Base-by-base conservation (phyloP, 768 basidiomycete genomes). In the Amanita exitialis region DNA sequence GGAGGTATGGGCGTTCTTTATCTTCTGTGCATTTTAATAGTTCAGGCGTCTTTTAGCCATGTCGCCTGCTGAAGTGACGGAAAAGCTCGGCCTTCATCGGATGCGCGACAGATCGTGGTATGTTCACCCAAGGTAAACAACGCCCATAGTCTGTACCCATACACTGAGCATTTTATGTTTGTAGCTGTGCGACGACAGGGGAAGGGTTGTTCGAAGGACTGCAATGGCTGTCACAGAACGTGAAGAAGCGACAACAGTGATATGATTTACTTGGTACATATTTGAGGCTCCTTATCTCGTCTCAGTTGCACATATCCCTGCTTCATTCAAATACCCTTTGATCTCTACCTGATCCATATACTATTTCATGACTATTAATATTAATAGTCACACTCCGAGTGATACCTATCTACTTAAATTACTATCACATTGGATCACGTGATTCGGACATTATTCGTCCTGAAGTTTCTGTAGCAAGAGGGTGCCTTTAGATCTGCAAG, bases 21-120 rank as follows among this genome's bases (percentile, higher is more conserved):
- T 25, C 34, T 7, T 28, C 28, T 23, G 35, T 25, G n/a, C 10
- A 18, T 28, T 21, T 23, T 39, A 18, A 38, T 49, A 43, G 51
- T 21, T 12, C 12, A 28, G 10, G 3, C 16, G 18, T 27, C 8
- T 12, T 25, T n/a, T 16, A 92, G 95, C 94, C 27, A 97, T 98
- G 95, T 93, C 92, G n/a, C 95, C 95, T 30, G 93, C 95, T 6
- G 94, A 97, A 66, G 94, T 98, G 36, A 98, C 95, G 9, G 95
- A 97, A 69, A 96, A 95, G 67, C 71, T 98, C 38, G 94, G 94
- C 35, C 72, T 98, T 57, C 89, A 96, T 66, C 77, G 86, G 59
- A 97, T 98, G 95, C 84, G 90, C 54, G 94, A 97, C 62, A 77
- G 95, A 54, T 92, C 88, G 66, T 98, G 95, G 95, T 98, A 97